Evolutionary conservation across 1,284 basidiomycete genomes (phyloP).

Genomic region (Ganoderma sinense): DNA sequence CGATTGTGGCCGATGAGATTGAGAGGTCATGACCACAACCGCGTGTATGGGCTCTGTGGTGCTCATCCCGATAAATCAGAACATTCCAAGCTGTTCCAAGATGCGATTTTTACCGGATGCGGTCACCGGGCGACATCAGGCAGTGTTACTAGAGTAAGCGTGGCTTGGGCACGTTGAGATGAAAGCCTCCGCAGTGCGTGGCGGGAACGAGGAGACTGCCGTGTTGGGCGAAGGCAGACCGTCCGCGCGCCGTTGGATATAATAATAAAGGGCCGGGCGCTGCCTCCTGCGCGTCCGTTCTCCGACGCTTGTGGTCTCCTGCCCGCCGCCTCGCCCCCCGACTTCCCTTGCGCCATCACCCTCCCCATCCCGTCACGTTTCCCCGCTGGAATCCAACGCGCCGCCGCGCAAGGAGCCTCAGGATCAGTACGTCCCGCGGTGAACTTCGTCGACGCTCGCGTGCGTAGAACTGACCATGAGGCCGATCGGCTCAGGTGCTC

Average conservation of each 20-base stretch:
- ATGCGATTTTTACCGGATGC: constrained; percentile 12
- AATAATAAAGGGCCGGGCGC: constrained; percentile 26
- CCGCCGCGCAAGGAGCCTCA: constrained; percentile 15
- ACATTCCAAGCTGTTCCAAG: constrained; percentile 12
- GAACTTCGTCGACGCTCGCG: constrained; percentile 37
- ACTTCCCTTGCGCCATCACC: constrained; percentile 5
- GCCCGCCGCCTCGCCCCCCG: constrained; percentile 22
- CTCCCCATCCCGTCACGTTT: constrained; percentile 3
- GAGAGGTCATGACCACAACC: constrained; percentile 4
- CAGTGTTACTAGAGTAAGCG: constrained; percentile 9
- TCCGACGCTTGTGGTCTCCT: constrained; percentile 26
- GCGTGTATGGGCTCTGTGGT: neutral
- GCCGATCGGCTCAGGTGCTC: constrained; percentile 42
- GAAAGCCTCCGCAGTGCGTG: constrained; percentile 25
- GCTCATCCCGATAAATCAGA: constrained; percentile 20
- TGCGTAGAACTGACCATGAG: constrained; percentile 50
- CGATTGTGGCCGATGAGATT: neutral
- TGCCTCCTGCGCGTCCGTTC: constrained; percentile 25
- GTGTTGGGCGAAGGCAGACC: constrained; percentile 24
- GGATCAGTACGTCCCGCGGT: constrained; percentile 25
- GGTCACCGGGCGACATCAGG: constrained; percentile 16
- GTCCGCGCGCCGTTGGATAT: constrained; percentile 29
- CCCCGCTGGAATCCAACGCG: constrained; percentile 16
- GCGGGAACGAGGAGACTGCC: constrained; percentile 31
- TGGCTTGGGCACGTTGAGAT: constrained; percentile 22